Base-by-base conservation (phyloP, 352 stramenopile genomes). In the Lagenidium giganteum region DNA sequence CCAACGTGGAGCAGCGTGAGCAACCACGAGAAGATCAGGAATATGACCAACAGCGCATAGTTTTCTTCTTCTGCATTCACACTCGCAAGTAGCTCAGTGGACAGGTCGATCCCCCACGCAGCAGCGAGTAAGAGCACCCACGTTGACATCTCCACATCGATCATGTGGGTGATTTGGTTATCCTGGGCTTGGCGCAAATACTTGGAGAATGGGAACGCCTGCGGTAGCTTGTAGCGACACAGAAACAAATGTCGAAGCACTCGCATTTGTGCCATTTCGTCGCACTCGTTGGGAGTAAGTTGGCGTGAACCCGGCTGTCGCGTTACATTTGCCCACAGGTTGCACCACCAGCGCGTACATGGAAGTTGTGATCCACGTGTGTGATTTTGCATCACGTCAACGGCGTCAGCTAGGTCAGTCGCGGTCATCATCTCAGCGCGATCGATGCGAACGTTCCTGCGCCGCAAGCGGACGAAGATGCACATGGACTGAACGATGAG, bases 401-500 rank as follows among this genome's bases (percentile, higher is more conserved):
- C 12, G 11, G 24, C 27, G 13, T 14, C 21, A 6, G 31, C 12
- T 12, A 52, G 34, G 21, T 35, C 34, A 3, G 28, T 11, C 8
- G 45, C 22, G 27, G 31, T 35, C 5, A 61, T 14, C 14, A 67
- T 43, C 29, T 67, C 52, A 18, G 42, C 41, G 18, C 57, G 43
- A 25, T 67, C 57, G 16, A 26, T 30, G 16, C 35, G 24, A 6
- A 51, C 59, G 41, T 67, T 67, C 18, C 46, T 42, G 5, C 34
- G 30, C 2, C 47, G 41, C 25, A 67, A 37, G 1, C 28, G 20
- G 8, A 45, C 22, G 24, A 63, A 67, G 35, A 67, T 51, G 47
- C 44, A 47, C 2, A 60, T 37, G 4, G 57, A 42, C 26, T 67
- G 57, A 7, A 63, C 4, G 29, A 67, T 67, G 17, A 67, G 47